These are phyloP conservation scores for Penicillium odoratum DNA, from an alignment of 495 filamentous ascomycete genomes.

Conservation along the genomic window DNA sequence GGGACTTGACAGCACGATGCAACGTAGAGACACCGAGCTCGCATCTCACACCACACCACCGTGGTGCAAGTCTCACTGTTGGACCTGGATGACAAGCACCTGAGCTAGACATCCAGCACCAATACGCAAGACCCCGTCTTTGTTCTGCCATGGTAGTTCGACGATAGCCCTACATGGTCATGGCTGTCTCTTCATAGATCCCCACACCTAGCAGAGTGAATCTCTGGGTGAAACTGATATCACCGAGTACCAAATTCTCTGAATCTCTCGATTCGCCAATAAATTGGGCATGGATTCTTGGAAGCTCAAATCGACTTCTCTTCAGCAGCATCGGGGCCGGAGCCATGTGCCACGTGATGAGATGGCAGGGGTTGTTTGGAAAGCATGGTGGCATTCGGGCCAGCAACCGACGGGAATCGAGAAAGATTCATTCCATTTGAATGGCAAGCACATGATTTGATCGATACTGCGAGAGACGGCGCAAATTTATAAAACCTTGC, in stretches of 20 bases:
- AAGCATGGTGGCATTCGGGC: background rate
- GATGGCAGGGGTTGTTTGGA: background rate
- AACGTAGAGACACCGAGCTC: conserved; percentile 4
- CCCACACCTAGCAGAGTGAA: background rate
- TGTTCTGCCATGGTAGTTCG: background rate
- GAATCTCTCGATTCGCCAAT: conserved; percentile 1
- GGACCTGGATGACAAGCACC: background rate
- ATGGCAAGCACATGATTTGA: background rate
- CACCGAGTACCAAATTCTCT: background rate
- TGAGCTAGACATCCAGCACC: conserved; percentile 3
- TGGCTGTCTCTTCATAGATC: background rate
- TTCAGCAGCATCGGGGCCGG: background rate
- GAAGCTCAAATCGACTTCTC: conserved; percentile 6
- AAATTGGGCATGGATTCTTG: conserved; percentile 3
- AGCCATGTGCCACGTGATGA: background rate
- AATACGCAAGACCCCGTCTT: background rate
- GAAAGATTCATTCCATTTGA: background rate
- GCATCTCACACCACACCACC: background rate
- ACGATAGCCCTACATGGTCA: background rate
- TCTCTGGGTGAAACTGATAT: background rate
- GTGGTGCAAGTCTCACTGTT: background rate
- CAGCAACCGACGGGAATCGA: background rate
- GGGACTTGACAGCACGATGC: background rate
- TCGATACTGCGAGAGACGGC: conserved; percentile 3
- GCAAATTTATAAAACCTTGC: background rate